Conservation (phyloP, 257 asterid genomes). For the Cordia subcordata region DNA sequence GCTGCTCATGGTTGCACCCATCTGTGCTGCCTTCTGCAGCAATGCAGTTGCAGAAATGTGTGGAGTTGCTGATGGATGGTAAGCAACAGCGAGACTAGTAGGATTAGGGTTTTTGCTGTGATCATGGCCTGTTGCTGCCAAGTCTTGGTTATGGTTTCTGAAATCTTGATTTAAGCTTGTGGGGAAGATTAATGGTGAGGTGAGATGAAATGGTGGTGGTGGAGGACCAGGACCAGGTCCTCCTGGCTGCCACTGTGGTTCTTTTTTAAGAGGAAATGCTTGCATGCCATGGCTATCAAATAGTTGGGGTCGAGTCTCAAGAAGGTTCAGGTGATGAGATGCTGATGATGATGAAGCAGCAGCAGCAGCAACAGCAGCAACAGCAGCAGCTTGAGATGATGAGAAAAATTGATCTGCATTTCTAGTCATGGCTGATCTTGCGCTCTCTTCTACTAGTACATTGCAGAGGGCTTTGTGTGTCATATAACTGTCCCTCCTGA, state of each 20-base stretch:
- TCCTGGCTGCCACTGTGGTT: not conserved
- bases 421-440: conserved; percentile 9
- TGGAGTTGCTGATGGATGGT: conserved; percentile 1
- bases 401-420: conserved; percentile 4
- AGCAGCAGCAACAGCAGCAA: no score
- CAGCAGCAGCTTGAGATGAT: not conserved
- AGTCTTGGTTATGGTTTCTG: no score
- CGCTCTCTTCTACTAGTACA: conserved; percentile 22
- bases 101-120: not conserved
- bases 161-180: not conserved
- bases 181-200: not conserved
- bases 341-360: no score
- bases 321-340: not conserved
- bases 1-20: conserved; percentile 21
- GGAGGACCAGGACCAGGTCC: not conserved
- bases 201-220: not conserved
- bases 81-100: not conserved
- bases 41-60: conserved; percentile 23
- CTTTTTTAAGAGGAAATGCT: not conserved
- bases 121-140: no score
- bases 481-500: conserved; percentile 25
- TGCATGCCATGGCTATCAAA: not conserved
- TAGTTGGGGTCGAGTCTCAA: not conserved
- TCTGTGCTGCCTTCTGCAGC: conserved; percentile 21
- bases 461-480: conserved; percentile 26